Conservation (phyloP, 73 alveolate species). For the Paramecium bursaria region DNA sequence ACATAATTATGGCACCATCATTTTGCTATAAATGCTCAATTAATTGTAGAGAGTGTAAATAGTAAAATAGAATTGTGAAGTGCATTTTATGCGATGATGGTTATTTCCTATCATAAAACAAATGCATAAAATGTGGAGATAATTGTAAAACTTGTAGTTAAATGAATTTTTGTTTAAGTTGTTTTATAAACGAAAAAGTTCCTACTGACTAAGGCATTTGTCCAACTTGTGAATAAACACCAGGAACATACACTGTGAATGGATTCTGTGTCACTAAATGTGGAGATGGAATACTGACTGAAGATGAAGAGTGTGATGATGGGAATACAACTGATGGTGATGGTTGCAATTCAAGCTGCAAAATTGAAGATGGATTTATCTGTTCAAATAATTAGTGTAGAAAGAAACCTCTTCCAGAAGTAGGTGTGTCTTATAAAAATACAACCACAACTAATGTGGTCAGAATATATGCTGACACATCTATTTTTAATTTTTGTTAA, state of each 20-base stretch:
- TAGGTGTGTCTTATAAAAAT: conserved; percentile 11
- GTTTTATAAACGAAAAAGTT: neutral
- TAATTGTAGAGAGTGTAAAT: no score
- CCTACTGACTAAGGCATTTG: conserved; percentile 48
- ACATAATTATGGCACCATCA: no score
- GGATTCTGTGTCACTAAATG: conserved; percentile 57
- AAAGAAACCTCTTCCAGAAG: no score
- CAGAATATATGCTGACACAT: neutral
- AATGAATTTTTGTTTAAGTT: neutral
- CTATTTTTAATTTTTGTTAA: conserved; percentile 12
- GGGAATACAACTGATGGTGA: conserved; percentile 61
- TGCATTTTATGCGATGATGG: conserved; percentile 51
- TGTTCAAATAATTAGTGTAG: conserved; percentile 40
- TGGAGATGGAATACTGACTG: conserved; percentile 74
- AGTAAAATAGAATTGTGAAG: no score
- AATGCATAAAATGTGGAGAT: neutral
- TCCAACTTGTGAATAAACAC: neutral
- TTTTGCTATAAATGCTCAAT: no score
- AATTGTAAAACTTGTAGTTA: conserved; percentile 5
- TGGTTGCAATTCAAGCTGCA: conserved; percentile 65
- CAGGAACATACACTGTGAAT: neutral
- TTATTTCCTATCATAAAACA: neutral
- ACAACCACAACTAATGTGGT: conserved; percentile 46
- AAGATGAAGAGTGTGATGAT: conserved; percentile 70
- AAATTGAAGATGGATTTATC: conserved; percentile 48